A percentile compares a stretch with the other conserved stretches of the same genome.
phyloP scores from a whole-genome alignment of 257 asterid species.

The Cordia subcordata region DNA sequence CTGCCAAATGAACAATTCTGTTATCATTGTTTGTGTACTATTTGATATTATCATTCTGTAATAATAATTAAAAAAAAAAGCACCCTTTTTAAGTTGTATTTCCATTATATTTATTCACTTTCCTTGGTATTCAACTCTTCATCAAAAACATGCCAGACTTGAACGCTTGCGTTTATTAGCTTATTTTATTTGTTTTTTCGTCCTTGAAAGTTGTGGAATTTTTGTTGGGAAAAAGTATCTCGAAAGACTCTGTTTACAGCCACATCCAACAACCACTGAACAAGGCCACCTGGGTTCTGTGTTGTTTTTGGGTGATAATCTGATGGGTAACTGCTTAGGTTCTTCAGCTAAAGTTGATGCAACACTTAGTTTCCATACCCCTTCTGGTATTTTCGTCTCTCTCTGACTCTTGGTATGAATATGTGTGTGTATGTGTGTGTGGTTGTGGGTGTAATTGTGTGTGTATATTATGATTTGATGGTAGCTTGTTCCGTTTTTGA shows the following conservation, averaged over 20 bases:
- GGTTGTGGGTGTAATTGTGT: neutral
- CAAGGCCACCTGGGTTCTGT: neutral
- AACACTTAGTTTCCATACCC: conserved; percentile 39
- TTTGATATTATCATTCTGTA: no score
- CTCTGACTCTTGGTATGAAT: neutral
- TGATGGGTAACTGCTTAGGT: conserved; percentile 84
- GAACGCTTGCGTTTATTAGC: neutral
- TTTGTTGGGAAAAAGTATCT: neutral
- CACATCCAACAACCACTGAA: neutral
- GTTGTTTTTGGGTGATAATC: neutral
- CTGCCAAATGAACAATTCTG: no score
- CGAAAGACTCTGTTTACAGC: neutral
- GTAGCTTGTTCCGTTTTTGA: neutral
- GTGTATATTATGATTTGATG: neutral
- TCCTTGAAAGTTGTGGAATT: conserved; percentile 4
- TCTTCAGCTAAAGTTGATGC: conserved; percentile 87
- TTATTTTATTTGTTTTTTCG: conserved; percentile 4
- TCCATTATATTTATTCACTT: no score
- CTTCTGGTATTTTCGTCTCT: conserved; percentile 47
- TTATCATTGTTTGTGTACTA: no score
- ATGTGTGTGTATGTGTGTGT: neutral
- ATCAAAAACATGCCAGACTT: neutral
- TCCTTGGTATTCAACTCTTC: no score
- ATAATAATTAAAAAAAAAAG: no score
- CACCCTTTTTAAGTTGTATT: no score